Conservation (phyloP, 192 early-diverging fungal species). For the Fimicolochytrium jonesii region DNA sequence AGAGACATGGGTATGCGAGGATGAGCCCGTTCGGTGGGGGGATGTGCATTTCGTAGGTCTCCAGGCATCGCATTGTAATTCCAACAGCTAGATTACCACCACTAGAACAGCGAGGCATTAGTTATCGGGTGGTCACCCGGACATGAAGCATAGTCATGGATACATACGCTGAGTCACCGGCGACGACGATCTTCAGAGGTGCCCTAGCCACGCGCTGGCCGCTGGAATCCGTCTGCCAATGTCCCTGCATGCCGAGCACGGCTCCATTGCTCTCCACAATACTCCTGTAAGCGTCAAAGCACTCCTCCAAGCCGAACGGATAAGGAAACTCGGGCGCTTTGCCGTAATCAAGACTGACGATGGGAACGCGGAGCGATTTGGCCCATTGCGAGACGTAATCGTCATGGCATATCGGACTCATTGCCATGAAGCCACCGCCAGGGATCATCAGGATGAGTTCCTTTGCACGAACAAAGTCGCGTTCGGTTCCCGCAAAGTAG, state of each 20-base stretch:
- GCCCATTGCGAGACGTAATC: slow-evolving; percentile 83
- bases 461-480: slow-evolving; percentile 19
- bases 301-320: slow-evolving; percentile 84
- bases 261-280: slow-evolving; percentile 74
- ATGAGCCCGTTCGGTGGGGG: slow-evolving; percentile 72
- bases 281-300: slow-evolving; percentile 78
- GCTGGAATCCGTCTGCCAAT: slow-evolving; percentile 27
- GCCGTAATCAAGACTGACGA: slow-evolving; percentile 84
- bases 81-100: slow-evolving; percentile 86
- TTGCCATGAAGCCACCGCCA: slow-evolving; percentile 89
- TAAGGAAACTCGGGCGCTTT: slow-evolving; percentile 97
- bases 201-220: slow-evolving; percentile 26
- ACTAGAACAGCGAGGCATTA: slow-evolving; percentile 40
- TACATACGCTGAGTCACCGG: slow-evolving; percentile 93
- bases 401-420: slow-evolving; percentile 82
- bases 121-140: not conserved
- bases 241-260: slow-evolving; percentile 69
- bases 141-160: slow-evolving; percentile 2
- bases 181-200: slow-evolving; percentile 68
- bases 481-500: slow-evolving; percentile 38
- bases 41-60: slow-evolving; percentile 49
- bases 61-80: slow-evolving; percentile 75
- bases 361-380: slow-evolving; percentile 60
- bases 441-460: slow-evolving; percentile 42
- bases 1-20: slow-evolving; percentile 84